A percentile compares a stretch with the other conserved stretches of the same genome.
Evolutionary conservation across 805 yeast species (phyloP).

Genomic region (Saccharomyces paradoxus): DNA sequence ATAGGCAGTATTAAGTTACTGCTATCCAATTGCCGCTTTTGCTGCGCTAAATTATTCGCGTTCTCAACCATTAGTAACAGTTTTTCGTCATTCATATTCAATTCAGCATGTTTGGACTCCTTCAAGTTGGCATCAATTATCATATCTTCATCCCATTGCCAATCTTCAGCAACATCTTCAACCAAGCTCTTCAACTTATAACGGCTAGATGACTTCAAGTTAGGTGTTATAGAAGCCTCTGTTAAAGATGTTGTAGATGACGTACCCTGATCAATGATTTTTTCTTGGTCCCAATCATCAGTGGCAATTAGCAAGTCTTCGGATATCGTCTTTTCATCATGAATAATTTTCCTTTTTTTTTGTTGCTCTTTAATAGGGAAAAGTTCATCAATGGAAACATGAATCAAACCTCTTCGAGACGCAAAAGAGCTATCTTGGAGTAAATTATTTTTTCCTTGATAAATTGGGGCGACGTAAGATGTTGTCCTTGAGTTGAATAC

Average conservation of each 20-base stretch:
- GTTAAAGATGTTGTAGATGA: not conserved
- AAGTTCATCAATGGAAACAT: conserved; percentile 18
- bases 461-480: conserved; percentile 5
- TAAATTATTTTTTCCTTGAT: conserved; percentile 3
- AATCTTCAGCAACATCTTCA: conserved; percentile 24
- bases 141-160: conserved; percentile 44
- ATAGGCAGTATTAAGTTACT: conserved; percentile 35
- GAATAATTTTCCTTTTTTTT: conserved; percentile 11
- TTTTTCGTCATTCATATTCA: conserved; percentile 85
- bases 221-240: not conserved
- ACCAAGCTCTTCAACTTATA: conserved; percentile 7
- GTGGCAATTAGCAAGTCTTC: conserved; percentile 58
- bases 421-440: not conserved
- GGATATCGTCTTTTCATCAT: conserved; percentile 28
- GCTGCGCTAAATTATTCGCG: conserved; percentile 1
- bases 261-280: conserved; percentile 43
- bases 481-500: conserved; percentile 31
- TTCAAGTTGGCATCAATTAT: conserved; percentile 62
- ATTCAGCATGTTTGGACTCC: conserved; percentile 23
- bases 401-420: conserved; percentile 13
- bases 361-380: conserved; percentile 12
- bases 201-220: not conserved
- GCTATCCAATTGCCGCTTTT: conserved; percentile 4
- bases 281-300: conserved; percentile 71
- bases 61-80: conserved; percentile 47